Evolutionary conservation across 2,329 filamentous ascomycete genomes (phyloP), one percentile per base, ranked within the genome.

Genomic region (Polychaeton citri): DNA sequence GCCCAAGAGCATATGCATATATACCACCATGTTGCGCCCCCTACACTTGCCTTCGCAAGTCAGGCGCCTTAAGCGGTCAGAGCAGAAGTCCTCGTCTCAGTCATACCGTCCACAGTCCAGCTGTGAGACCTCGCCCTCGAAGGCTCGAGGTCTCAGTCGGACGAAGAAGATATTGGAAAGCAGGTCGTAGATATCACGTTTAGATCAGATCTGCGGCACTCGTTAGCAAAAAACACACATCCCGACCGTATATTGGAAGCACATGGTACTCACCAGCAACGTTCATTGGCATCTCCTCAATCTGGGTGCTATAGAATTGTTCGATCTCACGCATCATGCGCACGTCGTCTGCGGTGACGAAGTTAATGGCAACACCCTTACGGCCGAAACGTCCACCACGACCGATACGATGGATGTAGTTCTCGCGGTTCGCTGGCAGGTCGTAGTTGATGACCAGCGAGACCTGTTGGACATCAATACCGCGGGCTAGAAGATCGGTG

Each of bases 351-450:
- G 86, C 85, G 44, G 88, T 96, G 64, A 98, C 90, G 64, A 98
- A 98, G 84, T 98, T 98, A 77, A 98, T 98, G 59, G 90, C 90
- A 64, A 98, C 90, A 81, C 90, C 90, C 81, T 98, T 98, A 67
- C 90, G 86, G 67, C 90, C 90, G 72, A 98, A 98, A 74, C 90
- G 87, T 71, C 90, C 90, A 72, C 87, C 87, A 79, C 90, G 88
- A 76, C 90, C 90, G 60, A 98, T 98, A 63, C 90, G 83, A 71
- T 98, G 90, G 60, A 98, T 98, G 78, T 98, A 98, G 78, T 96
- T 98, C 74, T 98, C 90, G 59, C 88, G 86, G 77, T 96, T 96
- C 67, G 86, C 84, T 51, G 90, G 90, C 38, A 98, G 74, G 64
- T 98, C 90, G 71, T 98, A 98, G 80, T 98, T 98, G 77, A 98